Conservation (phyloP, 2,329 filamentous ascomycete species). For the Fusarium sp. region DNA sequence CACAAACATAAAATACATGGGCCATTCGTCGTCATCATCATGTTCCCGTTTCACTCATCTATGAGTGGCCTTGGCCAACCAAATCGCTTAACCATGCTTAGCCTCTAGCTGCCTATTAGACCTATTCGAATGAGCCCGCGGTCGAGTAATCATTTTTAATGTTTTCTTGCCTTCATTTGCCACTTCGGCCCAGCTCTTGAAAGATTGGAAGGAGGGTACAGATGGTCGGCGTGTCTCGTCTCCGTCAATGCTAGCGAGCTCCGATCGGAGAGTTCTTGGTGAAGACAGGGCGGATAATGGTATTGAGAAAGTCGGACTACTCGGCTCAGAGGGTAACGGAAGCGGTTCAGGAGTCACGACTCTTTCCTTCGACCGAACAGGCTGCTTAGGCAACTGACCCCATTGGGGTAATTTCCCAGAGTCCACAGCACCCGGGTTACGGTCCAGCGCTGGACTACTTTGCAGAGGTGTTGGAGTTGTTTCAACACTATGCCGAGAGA, state of each 20-base stretch:
- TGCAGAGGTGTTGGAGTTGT: slow-evolving; percentile 51
- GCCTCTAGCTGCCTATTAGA: slow-evolving; percentile 29
- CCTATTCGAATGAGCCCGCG: slow-evolving; percentile 37
- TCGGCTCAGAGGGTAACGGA: slow-evolving; percentile 26
- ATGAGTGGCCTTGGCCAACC: neutral
- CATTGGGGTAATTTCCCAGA: slow-evolving; percentile 37
- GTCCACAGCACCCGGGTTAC: slow-evolving; percentile 22
- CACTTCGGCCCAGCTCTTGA: slow-evolving; percentile 59
- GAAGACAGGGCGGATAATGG: slow-evolving; percentile 52
- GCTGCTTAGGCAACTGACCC: slow-evolving; percentile 42
- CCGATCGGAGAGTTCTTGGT: slow-evolving; percentile 45
- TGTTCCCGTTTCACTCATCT: neutral
- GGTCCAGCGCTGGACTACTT: slow-evolving; percentile 49
- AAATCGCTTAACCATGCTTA: slow-evolving; percentile 4
- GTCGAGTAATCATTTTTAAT: slow-evolving; percentile 23
- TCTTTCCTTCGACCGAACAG: slow-evolving; percentile 10
- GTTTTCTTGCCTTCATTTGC: slow-evolving; percentile 47
- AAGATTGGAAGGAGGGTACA: slow-evolving; percentile 52
- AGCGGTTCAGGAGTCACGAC: slow-evolving; percentile 33
- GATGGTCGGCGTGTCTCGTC: slow-evolving; percentile 34
- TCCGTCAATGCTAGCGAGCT: slow-evolving; percentile 35
- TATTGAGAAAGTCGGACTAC: slow-evolving; percentile 45
- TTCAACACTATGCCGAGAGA: slow-evolving; percentile 55
- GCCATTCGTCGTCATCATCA: slow-evolving; percentile 7
- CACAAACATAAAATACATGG: neutral